Percentiles rank a stretch among this genome's conserved stretches.
These are phyloP conservation scores for Venturia aucupariae DNA, from an alignment of 2,329 filamentous ascomycete genomes.

Conservation along the genomic window DNA sequence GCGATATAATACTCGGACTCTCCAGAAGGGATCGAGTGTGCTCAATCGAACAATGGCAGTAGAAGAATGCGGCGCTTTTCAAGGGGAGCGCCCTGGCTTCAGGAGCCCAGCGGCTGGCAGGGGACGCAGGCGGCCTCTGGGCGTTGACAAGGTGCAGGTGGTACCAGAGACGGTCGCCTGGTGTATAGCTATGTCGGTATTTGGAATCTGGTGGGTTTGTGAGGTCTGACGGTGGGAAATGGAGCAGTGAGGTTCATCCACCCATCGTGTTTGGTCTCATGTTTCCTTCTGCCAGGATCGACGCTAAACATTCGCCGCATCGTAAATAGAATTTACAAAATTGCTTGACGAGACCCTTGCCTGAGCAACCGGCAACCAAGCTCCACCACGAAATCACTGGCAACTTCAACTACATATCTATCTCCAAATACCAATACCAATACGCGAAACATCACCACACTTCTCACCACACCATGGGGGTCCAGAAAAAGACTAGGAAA, in stretches of 20 bases:
- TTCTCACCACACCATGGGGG: conserved; percentile 55
- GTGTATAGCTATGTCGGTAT: neutral
- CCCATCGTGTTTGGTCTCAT: neutral
- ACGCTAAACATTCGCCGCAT: too few species aligned
- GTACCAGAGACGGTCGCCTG: neutral
- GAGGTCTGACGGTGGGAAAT: neutral
- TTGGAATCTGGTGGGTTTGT: neutral
- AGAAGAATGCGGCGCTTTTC: neutral
- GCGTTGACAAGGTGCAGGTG: neutral
- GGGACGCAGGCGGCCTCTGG: neutral
- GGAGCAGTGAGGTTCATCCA: too few species aligned
- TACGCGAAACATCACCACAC: neutral
- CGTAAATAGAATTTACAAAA: neutral
- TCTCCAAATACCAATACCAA: neutral
- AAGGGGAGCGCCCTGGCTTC: neutral
- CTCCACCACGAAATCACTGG: neutral
- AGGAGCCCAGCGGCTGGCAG: neutral
- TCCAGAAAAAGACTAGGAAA: conserved; percentile 84
- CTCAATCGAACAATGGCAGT: neutral
- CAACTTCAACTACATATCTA: too few species aligned
- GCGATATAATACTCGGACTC: too few species aligned
- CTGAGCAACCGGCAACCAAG: neutral
- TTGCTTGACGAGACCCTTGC: neutral
- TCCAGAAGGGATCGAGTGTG: too few species aligned
- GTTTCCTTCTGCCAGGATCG: neutral